Base-by-base conservation (phyloP, 2,329 filamentous ascomycete species). In the Neocatenulostroma microsporum region DNA sequence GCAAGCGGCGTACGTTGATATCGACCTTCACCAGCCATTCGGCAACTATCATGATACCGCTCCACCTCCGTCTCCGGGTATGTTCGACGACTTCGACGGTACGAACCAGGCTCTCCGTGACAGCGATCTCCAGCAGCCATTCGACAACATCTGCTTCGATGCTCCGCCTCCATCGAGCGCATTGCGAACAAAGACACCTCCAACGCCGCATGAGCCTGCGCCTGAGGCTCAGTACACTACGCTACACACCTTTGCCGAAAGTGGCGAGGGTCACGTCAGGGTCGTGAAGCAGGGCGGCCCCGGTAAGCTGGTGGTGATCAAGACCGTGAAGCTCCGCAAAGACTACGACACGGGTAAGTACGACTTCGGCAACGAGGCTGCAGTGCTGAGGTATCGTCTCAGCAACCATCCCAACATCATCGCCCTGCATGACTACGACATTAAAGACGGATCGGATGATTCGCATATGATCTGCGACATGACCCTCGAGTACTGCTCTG, bases 401-500 rank as follows among this genome's bases (percentile, higher is more conserved):
- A 13, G 17, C 1, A 10, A 17, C 2, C 44, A 47, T 14, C 33
- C 30, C 3, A 47, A 47, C 30, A 38, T 45, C 36, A 25, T 45
- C 15, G 13, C 11, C 20, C 14, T 21, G 21, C 30, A 24, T 12
- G 26, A 41, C 20, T 21, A 11, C 13, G 40, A 45, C 21, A 41
- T 7, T n/a, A 20, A 37, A 6, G 17, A 27, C 11, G 4, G 4
- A 7, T 17, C 33, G 5, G 6, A 8, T 4, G 23, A 15, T 12
- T 12, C 6, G 11, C 34, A n/a, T 21, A 5, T n/a, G n/a, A n/a
- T 30, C 4, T 30, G 27, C 31, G 13, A 21, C 33, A 36, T 51
- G 20, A 37, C 46, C 4, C 37, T 41, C 1, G 47, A 49, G 11
- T 53, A 40, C 34, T 49, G 44, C 29, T 34, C 45, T 8, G 47